Conservation (phyloP, 1,139 yeast genomes). For the Sugiyamaella sp. region DNA sequence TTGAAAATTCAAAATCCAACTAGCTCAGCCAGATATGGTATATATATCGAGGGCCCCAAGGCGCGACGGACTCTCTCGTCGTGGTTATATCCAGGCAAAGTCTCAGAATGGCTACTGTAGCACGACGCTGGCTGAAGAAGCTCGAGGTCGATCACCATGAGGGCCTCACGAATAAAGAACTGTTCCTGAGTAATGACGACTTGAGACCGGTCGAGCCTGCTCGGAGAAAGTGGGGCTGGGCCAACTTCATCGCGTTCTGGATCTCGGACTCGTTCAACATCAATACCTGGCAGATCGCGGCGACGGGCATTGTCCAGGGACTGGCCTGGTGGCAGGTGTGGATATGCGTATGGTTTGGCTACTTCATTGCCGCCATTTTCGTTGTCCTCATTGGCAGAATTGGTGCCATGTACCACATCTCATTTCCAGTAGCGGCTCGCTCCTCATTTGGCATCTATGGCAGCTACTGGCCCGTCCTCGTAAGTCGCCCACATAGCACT, state of each 20-base stretch:
- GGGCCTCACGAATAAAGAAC: slow-evolving; percentile 15
- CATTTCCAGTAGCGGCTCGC: slow-evolving; percentile 75
- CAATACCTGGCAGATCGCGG: slow-evolving; percentile 41
- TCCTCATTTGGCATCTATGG: slow-evolving; percentile 79
- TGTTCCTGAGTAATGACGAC: slow-evolving; percentile 44
- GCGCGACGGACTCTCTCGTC: background rate
- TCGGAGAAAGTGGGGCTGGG: slow-evolving; percentile 73
- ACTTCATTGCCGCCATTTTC: slow-evolving; percentile 60
- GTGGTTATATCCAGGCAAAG: background rate
- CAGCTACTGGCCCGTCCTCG: slow-evolving; percentile 71
- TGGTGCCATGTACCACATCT: slow-evolving; percentile 71
- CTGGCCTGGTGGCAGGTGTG: slow-evolving; percentile 33
- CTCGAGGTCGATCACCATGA: slow-evolving; percentile 14
- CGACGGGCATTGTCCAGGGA: slow-evolving; percentile 34
- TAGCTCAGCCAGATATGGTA: background rate
- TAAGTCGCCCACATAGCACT: too few species aligned
- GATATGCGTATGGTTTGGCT: slow-evolving; percentile 49
- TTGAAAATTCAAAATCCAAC: background rate
- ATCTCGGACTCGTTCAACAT: slow-evolving; percentile 72
- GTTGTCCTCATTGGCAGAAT: slow-evolving; percentile 65
- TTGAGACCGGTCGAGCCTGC: slow-evolving; percentile 67
- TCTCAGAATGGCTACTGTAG: background rate
- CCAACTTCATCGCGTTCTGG: slow-evolving; percentile 72
- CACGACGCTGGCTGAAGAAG: slow-evolving; percentile 1
- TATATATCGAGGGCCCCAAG: background rate